phyloP scores from a whole-genome alignment of 2,329 filamentous ascomycete species.

The Clonostachys solani region DNA sequence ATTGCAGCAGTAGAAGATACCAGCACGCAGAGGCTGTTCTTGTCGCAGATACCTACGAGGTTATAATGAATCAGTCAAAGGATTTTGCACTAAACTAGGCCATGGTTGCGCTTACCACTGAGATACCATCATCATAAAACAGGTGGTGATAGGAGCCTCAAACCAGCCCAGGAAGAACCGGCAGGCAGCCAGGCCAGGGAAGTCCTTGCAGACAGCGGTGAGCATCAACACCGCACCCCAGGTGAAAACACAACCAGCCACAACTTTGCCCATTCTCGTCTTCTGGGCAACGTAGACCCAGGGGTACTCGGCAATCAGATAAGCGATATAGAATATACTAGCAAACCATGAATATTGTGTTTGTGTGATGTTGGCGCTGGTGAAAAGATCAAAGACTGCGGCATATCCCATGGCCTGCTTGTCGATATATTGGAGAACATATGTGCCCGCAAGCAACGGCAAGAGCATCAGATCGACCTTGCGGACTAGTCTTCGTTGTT shows the following conservation, averaged over 20 bases:
- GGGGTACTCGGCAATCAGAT: constrained; percentile 10
- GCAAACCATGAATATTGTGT: constrained; percentile 19
- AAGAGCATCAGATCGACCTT: constrained; percentile 42
- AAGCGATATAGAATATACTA: background rate
- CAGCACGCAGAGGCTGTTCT: constrained; percentile 12
- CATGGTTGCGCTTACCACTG: constrained; percentile 10
- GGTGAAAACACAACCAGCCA: constrained; percentile 25
- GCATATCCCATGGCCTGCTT: constrained; percentile 46
- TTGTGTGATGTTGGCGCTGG: constrained; percentile 9
- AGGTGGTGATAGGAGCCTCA: constrained; percentile 14
- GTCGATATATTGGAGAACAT: constrained; percentile 45
- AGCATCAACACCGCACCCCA: constrained; percentile 29
- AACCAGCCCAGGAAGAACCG: constrained; percentile 15
- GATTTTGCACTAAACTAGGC: constrained; percentile 6
- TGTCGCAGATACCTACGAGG: constrained; percentile 49
- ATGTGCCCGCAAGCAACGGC: constrained; percentile 41
- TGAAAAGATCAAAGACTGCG: constrained; percentile 33
- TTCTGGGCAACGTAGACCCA: constrained; percentile 23
- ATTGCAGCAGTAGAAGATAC: background rate
- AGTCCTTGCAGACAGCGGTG: constrained; percentile 10
- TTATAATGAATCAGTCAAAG: constrained; percentile 3
- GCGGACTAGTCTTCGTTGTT: constrained; percentile 23
- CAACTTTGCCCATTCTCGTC: constrained; percentile 24
- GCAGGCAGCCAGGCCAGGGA: constrained; percentile 10
- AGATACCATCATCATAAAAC: constrained; percentile 14